Evolutionary conservation across 768 basidiomycete genomes (phyloP), one percentile per base, ranked within the genome.

Genomic region (Stropharia rugosoannulata): DNA sequence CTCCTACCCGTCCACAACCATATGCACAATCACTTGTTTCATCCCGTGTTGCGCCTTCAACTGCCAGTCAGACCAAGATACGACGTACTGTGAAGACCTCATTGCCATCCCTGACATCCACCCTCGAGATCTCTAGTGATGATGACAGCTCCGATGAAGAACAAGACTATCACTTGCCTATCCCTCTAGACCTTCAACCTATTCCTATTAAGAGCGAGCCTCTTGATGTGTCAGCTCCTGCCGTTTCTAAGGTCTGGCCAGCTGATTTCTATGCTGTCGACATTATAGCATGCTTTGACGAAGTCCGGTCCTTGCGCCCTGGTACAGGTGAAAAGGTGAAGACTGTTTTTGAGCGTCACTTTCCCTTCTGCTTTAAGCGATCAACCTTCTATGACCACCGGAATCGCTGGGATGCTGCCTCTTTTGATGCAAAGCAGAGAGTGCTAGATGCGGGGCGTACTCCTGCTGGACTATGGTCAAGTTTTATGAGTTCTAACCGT

Each of bases 361-460:
- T 53, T 22, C 57, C 52, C 18, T 7, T 27, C 5, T 38, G 43
- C 27, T 58, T 54, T 32, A 18, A 35, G 7, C 25, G 38, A 2
- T 42, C 57, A 13, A 58, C 47, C 16, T 58, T 58, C 39, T 27
- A 18, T 42, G 37, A 58, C 27, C 51, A 58, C 15, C 25, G 32
- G 22, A 35, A 36, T 15, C 57, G 40, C 18, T 58, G 57, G 57
- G 39, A 10, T 2, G 22, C 37, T 13, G 51, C 57, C 10, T 29
- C 52, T 8, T 12, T 19, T 2, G 3, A n/a, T 22, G 16, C 37
- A 2, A n/a, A 36, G 27, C 46, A 58, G 2, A 38, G 44, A 9
- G 40, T 49, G 25, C 36, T 42, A 3, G 40, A 22, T n/a, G 22
- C 39, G 15, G 44, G 45, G 2, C 38, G n/a, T 18, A 16, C 41